Percentiles rank a stretch among this genome's conserved stretches.
Evolutionary conservation across 1,284 basidiomycete species (phyloP).

Genomic region (Golubevia sp.): DNA sequence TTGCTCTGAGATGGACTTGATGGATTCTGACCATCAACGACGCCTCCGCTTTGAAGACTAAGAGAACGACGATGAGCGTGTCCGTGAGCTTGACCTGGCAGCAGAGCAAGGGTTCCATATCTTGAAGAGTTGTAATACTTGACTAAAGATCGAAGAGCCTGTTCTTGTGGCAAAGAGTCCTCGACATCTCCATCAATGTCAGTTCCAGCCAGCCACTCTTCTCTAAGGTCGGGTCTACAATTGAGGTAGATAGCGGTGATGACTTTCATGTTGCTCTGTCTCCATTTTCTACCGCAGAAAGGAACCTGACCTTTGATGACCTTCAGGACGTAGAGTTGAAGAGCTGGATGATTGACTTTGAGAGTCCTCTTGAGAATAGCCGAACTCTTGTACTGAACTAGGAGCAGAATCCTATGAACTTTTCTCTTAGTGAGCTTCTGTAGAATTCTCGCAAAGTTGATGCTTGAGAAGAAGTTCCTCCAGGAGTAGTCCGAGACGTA

Average conservation of each 20-base stretch:
- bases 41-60: constrained; percentile 9
- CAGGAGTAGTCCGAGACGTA: constrained; percentile 92
- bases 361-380: constrained; percentile 84
- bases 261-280: constrained; percentile 99
- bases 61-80: constrained; percentile 35
- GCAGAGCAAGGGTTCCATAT: constrained; percentile 17
- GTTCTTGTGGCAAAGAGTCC: constrained; percentile 80
- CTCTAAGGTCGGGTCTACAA: constrained; percentile 90
- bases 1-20: constrained; percentile 14
- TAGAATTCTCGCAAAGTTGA: constrained; percentile 97
- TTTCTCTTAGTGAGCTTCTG: constrained; percentile 96
- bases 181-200: constrained; percentile 89
- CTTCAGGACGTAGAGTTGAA: constrained; percentile 96
- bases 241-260: constrained; percentile 98
- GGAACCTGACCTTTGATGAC: constrained; percentile 99
- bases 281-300: constrained; percentile 96
- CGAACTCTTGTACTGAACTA: constrained; percentile 97
- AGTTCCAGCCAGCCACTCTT: constrained; percentile 94
- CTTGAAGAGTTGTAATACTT: constrained; percentile 74
- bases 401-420: constrained; percentile 90
- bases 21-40: neutral
- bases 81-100: constrained; percentile 18
- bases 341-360: constrained; percentile 87
- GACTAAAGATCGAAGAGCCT: constrained; percentile 89
- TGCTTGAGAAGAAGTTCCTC: constrained; percentile 97